phyloP scores from a whole-genome alignment of 2,329 filamentous ascomycete species.

The Fusarium duplospermum region DNA sequence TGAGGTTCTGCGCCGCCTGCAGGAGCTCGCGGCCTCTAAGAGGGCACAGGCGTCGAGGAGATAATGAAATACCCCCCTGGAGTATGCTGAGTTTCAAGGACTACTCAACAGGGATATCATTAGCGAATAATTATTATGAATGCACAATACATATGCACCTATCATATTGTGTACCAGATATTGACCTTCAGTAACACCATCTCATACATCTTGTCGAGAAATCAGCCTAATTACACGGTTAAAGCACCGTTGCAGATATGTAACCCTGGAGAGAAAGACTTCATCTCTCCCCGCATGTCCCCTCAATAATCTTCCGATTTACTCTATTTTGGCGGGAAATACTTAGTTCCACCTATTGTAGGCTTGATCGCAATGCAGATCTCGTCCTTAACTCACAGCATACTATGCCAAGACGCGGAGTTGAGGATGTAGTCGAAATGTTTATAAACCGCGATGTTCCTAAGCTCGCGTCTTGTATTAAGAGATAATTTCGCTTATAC shows the following conservation, averaged over 20 bases:
- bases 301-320: neutral
- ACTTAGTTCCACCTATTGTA: neutral
- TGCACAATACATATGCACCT: neutral
- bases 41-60: neutral
- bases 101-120: neutral
- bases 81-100: neutral
- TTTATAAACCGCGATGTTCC: neutral
- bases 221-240: neutral
- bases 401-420: neutral
- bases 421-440: neutral
- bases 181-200: neutral
- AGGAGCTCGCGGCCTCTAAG: neutral
- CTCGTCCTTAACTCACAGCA: neutral
- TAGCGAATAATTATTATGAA: neutral
- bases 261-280: neutral
- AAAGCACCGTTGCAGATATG: neutral
- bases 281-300: neutral
- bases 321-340: neutral
- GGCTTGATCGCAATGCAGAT: neutral
- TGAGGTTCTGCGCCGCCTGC: conserved; percentile 46
- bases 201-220: neutral
- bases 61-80: neutral
- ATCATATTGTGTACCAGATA: neutral
- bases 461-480: neutral
- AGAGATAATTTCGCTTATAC: neutral